Conservation (phyloP, 176 grass and related monocot genomes). For the Triticum urartu region DNA sequence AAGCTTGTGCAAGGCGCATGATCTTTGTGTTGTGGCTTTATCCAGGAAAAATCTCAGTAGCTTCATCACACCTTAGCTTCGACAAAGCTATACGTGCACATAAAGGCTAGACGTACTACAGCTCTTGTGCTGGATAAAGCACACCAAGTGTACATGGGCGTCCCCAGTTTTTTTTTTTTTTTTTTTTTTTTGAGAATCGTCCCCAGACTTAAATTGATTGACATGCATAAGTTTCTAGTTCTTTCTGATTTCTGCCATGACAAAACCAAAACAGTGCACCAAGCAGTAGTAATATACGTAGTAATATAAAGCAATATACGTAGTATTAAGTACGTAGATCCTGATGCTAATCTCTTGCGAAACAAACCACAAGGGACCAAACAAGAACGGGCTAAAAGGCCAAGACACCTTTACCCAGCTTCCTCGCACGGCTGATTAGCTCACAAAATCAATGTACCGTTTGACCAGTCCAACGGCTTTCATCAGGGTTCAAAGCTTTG, state of each 20-base stretch:
- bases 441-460: slow-evolving; percentile 17
- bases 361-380: slow-evolving; percentile 42
- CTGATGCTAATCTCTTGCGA: slow-evolving; percentile 31
- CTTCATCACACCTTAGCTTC: slow-evolving; percentile 25
- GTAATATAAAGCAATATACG: no score
- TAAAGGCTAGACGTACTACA: slow-evolving; percentile 12
- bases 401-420: slow-evolving; percentile 19
- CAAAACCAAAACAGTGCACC: background rate
- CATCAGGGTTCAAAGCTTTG: slow-evolving; percentile 23
- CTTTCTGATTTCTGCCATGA: background rate
- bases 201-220: background rate
- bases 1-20: slow-evolving; percentile 7
- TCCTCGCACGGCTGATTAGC: slow-evolving; percentile 17
- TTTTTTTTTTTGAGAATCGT: no score
- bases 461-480: slow-evolving; percentile 39
- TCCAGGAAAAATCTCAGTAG: slow-evolving; percentile 37
- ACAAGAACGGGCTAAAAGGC: slow-evolving; percentile 7
- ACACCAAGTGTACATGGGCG: background rate
- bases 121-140: background rate
- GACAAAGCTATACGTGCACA: slow-evolving; percentile 25
- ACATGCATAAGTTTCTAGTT: background rate
- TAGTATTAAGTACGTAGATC: background rate
- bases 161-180: background rate
- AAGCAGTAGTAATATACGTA: background rate
- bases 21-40: slow-evolving; percentile 35